Evolutionary conservation across 805 yeast genomes (phyloP), one percentile per base, ranked within the genome.

Genomic region (Saccharomycopsis schoenii): DNA sequence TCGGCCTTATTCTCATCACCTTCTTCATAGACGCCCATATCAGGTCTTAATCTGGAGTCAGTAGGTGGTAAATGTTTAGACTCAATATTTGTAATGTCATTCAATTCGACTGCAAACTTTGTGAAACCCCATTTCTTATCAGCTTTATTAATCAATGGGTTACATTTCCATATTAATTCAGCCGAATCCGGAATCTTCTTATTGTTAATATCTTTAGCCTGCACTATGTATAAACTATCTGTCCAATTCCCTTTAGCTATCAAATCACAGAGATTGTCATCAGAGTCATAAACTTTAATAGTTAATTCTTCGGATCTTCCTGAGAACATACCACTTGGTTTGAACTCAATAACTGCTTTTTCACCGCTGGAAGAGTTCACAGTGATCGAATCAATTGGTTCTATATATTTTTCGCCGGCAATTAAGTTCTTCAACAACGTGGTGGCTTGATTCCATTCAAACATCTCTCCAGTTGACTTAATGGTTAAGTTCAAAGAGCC

Each of bases 351-450:
- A 2, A 80, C 77, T 0, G 96, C 89, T 64, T 77, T 82, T 50
- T 79, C 77, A 0, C 96, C 96, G n/a, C 75, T 76, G 1, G 89
- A 82, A 1, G 91, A 82, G 55, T 81, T 79, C 1, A 94, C 77
- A 0, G 85, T 82, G 63, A 89, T 77, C 2, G 83, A 72, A 17
- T 89, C 84, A 1, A 80, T 77, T 1, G 99, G 99, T 70, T 94
- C 99, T 14, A 89, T 78, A 71, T 92, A 94, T 71, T 90, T 88
- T 68, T 94, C 99, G 29, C 99, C 98, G 1, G 97, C 97, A 67
- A 94, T 83, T 56, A 94, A 79, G 69, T 93, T 93, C 68, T 93
- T 86, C 67, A 94, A 74, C 67, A 89, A 79, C 0, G 96, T 84
- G 1, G 88, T 83, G 8, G 99, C 97, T 65, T 85, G 92, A 21